Evolutionary conservation across 176 grass and related monocot genomes (phyloP), one percentile per base, ranked within the genome.

Genomic region (Avena atlantica): DNA sequence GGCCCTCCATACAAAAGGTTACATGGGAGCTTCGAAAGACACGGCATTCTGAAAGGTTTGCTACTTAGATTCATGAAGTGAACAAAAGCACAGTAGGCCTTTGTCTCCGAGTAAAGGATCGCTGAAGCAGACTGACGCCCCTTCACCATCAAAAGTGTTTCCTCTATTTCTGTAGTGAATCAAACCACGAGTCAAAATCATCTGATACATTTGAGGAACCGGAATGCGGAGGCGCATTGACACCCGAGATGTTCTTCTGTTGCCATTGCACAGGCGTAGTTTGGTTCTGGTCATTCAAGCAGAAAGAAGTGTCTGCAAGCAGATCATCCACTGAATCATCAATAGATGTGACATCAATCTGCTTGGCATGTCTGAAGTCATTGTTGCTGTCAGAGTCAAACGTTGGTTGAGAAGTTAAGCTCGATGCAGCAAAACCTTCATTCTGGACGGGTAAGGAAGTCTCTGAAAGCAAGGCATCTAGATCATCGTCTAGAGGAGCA

Each of bases 121-220:
- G 12, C 47, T 7, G 3, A 78, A 79, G 14, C 12, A 37, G 81
- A 68, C 36, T 20, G 55, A 51, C 52, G 51, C 2, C 67, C 84
- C 59, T 63, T 84, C 69, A 62, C 1, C 1, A 20, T 48, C 34
- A 11, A 24, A 29, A 70, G 34, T 2, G 20, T 48, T 58, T 52
- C 58, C 45, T 81, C 47, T 31, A 24, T 45, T 16, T 71, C 87
- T 82, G 92, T 0, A 94, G 56, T 6, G 89, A 94, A 88, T 99
- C 94, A 90, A 99, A 89, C 92, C 92, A 96, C 21, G 89, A 94
- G 89, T 96, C 94, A 79, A 99, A 96, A 86, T 94, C 85, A 72
- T 89, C 90, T 0, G 87, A 64, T 21, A 73, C 55, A 57, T 93
- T 91, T 56, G 73, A 74, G 45, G 67, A 61, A 0, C 60, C 71